Conservation (phyloP, 371 early-diverging fungal species). For the Chytridiales sp. region DNA sequence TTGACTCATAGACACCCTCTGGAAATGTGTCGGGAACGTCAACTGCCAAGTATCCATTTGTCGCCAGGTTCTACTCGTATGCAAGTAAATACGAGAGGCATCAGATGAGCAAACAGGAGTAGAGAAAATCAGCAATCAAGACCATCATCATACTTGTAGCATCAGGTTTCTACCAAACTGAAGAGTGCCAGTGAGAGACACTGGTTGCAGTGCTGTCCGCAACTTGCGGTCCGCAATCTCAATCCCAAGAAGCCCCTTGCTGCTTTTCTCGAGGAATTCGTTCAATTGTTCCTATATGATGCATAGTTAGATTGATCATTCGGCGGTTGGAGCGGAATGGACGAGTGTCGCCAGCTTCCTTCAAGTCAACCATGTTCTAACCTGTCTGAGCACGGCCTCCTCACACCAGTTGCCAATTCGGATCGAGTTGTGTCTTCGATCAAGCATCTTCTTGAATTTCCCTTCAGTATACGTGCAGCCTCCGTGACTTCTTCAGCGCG, state of each 20-base stretch:
- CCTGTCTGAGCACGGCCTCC: slow-evolving; percentile 28
- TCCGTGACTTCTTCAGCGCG: too few species aligned
- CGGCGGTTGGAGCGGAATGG: not conserved
- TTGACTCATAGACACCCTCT: slow-evolving; percentile 18
- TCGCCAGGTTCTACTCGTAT: slow-evolving; percentile 16
- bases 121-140: not conserved
- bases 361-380: not conserved
- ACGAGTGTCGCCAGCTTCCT: not conserved
- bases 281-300: slow-evolving; percentile 19
- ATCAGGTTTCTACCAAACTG: slow-evolving; percentile 17
- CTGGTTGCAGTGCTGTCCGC: slow-evolving; percentile 17
- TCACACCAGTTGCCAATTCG: slow-evolving; percentile 37
- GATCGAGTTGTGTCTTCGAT: too few species aligned
- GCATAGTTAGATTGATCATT: not conserved
- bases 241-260: slow-evolving; percentile 20
- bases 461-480: too few species aligned
- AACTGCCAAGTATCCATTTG: slow-evolving; percentile 22
- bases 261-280: slow-evolving; percentile 22
- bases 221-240: slow-evolving; percentile 15
- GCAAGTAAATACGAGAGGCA: not conserved
- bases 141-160: slow-evolving; percentile 33
- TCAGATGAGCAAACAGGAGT: not conserved
- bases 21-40: slow-evolving; percentile 31
- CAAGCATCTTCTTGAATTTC: too few species aligned
- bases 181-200: slow-evolving; percentile 7